These are phyloP conservation scores for Scytalidium sp. DNA, from an alignment of 2,329 filamentous ascomycete species.

Conservation along the genomic window DNA sequence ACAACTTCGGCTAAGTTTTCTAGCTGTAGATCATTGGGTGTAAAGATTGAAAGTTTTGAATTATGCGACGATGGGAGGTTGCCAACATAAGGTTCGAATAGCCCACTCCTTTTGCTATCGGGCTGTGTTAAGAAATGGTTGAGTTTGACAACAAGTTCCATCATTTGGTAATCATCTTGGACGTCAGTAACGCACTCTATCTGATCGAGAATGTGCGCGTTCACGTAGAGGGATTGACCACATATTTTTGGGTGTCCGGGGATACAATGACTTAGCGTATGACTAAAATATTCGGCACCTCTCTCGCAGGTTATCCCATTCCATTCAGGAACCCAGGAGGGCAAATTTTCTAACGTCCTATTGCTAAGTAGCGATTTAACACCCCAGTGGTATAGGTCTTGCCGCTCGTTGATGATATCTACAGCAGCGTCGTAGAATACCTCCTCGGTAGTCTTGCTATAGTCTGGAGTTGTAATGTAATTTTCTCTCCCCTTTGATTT, in stretches of 20 bases:
- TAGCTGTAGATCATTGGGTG: neutral
- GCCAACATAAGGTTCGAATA: neutral
- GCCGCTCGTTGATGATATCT: neutral
- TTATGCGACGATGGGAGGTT: neutral
- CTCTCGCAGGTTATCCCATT: conserved; percentile 1
- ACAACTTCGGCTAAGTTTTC: neutral
- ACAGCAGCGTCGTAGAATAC: conserved; percentile 2
- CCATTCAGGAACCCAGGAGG: conserved; percentile 5
- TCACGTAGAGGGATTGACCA: conserved; percentile 3
- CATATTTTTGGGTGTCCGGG: conserved; percentile 1
- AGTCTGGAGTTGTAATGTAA: neutral
- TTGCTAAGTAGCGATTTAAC: conserved; percentile 1
- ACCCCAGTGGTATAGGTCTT: conserved; percentile 2
- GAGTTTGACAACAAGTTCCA: neutral
- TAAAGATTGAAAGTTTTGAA: neutral
- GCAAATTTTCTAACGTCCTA: neutral
- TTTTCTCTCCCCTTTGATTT: neutral
- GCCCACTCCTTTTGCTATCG: neutral
- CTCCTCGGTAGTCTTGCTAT: conserved; percentile 1
- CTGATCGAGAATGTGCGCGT: conserved; percentile 4
- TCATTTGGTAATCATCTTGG: conserved; percentile 1
- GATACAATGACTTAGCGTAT: conserved; percentile 2
- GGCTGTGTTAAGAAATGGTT: neutral
- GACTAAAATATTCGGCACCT: neutral
- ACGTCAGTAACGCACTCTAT: conserved; percentile 3